Evolutionary conservation across 306 rosid species (phyloP).

Genomic region (Arachis stenosperma): DNA sequence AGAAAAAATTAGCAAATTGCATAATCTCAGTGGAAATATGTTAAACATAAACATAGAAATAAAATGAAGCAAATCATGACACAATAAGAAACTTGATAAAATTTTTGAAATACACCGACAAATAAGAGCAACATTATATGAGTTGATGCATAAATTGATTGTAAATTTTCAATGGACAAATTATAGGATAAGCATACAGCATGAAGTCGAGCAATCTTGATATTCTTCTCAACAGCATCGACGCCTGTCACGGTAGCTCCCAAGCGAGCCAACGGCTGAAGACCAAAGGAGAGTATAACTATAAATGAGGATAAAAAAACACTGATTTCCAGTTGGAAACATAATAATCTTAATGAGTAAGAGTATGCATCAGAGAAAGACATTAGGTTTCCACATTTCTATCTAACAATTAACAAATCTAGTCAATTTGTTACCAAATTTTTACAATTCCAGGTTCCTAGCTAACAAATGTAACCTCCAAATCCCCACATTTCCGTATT

Average conservation of each 20-base stretch:
- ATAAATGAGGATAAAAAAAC: conserved; percentile 30
- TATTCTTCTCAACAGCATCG: conserved; percentile 86
- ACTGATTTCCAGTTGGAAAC: conserved; percentile 25
- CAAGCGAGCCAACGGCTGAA: conserved; percentile 91
- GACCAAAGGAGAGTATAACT: conserved; percentile 30
- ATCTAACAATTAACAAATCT: background rate
- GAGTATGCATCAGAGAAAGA: conserved; percentile 14
- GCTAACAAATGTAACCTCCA: conserved; percentile 6
- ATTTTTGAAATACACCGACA: background rate
- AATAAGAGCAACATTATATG: background rate
- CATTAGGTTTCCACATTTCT: too few relatives aligned
- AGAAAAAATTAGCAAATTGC: background rate
- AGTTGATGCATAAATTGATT: background rate
- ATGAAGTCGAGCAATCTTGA: conserved; percentile 86
- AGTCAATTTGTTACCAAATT: conserved; percentile 3
- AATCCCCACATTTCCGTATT: background rate
- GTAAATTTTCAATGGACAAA: conserved; percentile 9
- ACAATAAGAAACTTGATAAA: background rate
- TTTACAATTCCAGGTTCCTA: background rate
- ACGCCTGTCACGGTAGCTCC: conserved; percentile 90
- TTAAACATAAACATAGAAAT: background rate
- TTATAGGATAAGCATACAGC: conserved; percentile 64
- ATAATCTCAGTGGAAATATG: background rate
- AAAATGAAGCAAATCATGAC: background rate
- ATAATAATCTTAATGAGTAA: conserved; percentile 9